A percentile compares a stretch with the other conserved stretches of the same genome.
These are phyloP conservation scores for Notholithocarpus densiflorus DNA, from an alignment of 306 rosid species.

Conservation along the genomic window DNA sequence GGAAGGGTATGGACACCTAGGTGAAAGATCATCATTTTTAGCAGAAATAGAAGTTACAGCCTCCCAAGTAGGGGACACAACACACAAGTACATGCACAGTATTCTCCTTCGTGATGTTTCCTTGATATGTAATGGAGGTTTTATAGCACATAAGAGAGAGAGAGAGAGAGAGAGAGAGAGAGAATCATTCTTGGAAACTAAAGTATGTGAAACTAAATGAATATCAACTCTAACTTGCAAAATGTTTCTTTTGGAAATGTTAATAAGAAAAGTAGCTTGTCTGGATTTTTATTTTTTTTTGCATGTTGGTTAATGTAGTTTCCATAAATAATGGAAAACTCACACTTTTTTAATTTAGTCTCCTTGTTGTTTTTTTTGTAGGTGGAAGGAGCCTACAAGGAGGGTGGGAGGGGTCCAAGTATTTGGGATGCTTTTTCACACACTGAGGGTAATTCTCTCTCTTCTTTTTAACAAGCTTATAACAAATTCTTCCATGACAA, in stretches of 20 bases:
- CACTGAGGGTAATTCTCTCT: constrained; percentile 40
- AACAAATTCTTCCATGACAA: not conserved
- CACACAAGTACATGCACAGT: not conserved
- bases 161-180: not conserved
- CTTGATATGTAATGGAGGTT: not conserved
- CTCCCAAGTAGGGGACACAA: not conserved
- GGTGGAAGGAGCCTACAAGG: constrained; percentile 85
- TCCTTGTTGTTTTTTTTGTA: constrained; percentile 34
- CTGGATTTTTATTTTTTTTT: not conserved
- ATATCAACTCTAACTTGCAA: not conserved
- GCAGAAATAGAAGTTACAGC: no score
- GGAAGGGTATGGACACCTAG: no score
- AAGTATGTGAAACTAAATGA: not conserved
- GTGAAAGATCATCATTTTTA: no score
- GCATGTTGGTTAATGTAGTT: not conserved
- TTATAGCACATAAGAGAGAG: not conserved
- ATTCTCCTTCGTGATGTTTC: not conserved
- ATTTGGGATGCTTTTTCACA: constrained; percentile 94
- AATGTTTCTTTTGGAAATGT: not conserved
- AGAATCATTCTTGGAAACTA: not conserved
- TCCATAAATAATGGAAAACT: constrained; percentile 3
- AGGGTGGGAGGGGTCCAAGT: constrained; percentile 81
- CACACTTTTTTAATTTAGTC: constrained; percentile 6
- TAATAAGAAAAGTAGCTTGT: not conserved
- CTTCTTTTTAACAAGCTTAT: not conserved